These are phyloP conservation scores for Sporisorium sorghi DNA, from an alignment of 1,284 basidiomycete genomes.

Conservation along the genomic window DNA sequence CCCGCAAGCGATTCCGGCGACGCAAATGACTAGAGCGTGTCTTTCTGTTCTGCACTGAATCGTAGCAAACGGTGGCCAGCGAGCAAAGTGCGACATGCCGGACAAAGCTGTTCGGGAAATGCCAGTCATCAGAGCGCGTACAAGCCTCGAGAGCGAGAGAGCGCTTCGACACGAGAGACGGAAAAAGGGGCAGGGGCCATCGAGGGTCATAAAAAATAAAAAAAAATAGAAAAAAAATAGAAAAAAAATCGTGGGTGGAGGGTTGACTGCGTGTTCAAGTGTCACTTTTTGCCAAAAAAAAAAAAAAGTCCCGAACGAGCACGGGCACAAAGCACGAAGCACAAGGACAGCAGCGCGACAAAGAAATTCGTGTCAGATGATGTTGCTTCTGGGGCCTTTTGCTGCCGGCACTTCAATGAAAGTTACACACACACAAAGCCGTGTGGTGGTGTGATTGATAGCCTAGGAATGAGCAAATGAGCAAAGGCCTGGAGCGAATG, in stretches of 20 bases:
- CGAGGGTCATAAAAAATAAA: neutral
- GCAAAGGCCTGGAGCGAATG: too few species aligned
- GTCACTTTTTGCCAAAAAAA: too few species aligned
- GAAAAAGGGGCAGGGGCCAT: constrained; percentile 6
- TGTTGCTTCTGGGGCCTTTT: constrained; percentile 22
- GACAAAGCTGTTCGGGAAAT: neutral
- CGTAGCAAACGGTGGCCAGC: neutral
- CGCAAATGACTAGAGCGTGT: neutral
- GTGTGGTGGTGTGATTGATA: neutral
- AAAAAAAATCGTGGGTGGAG: constrained; percentile 32
- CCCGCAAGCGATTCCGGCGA: neutral
- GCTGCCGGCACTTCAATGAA: too few species aligned
- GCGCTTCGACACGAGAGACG: neutral
- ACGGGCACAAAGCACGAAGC: too few species aligned
- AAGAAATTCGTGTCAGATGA: constrained; percentile 46
- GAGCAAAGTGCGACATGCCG: neutral
- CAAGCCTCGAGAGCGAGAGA: neutral
- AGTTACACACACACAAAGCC: neutral
- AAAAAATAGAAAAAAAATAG: constrained; percentile 7
- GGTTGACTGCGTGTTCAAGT: constrained; percentile 13
- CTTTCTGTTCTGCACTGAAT: neutral
- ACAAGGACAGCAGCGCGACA: constrained; percentile 21
- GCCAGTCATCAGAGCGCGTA: too few species aligned
- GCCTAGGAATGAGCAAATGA: constrained; percentile 4
- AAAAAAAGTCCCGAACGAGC: constrained; percentile 11